Conservation (phyloP, 176 grass and related monocot species). For the Lolium rigidum region DNA sequence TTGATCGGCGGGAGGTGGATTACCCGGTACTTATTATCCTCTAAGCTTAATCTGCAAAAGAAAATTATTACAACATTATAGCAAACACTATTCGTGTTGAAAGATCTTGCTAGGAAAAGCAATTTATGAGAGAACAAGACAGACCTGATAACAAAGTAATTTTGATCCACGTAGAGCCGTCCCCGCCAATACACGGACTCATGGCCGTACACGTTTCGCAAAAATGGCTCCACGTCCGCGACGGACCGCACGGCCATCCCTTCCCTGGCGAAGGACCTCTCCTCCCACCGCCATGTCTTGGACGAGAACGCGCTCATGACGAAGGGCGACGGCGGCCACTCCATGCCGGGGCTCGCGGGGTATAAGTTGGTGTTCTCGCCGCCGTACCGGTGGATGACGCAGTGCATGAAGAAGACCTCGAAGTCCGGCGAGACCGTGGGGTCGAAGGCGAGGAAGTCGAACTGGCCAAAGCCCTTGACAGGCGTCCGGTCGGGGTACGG, state of each 20-base stretch:
- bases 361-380: neutral
- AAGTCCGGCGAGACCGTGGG: neutral
- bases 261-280: neutral
- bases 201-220: neutral
- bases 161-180: neutral
- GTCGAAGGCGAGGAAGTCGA: neutral
- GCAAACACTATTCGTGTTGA: no score
- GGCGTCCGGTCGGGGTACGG: neutral
- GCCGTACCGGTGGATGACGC: neutral
- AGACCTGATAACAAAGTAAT: neutral
- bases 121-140: neutral
- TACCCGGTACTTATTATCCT: neutral
- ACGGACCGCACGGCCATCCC: neutral
- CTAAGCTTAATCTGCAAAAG: neutral
- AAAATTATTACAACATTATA: neutral
- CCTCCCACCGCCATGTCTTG: neutral
- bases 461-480: neutral
- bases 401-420: neutral
- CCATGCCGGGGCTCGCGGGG: neutral
- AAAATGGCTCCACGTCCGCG: neutral
- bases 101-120: no score
- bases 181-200: neutral
- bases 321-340: neutral
- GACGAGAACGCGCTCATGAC: neutral
- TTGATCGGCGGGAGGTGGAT: neutral